Evolutionary conservation across 2,329 filamentous ascomycete species (phyloP).

Genomic region (Cadophora sp.): DNA sequence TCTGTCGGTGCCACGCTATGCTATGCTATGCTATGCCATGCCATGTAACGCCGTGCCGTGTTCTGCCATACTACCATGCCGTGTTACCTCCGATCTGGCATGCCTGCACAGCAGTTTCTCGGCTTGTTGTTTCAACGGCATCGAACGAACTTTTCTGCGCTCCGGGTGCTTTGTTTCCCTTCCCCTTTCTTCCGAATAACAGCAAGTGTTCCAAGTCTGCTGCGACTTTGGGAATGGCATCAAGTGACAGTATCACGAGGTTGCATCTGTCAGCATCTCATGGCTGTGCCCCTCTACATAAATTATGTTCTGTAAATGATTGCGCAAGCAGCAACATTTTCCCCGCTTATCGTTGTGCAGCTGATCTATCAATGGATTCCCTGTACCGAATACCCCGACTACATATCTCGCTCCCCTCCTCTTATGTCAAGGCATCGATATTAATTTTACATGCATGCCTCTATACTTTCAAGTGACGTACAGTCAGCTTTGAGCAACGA

Average conservation of each 20-base stretch:
- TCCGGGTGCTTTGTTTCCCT: not conserved
- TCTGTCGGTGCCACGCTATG: not conserved
- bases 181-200: not conserved
- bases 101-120: constrained; percentile 5
- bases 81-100: not conserved
- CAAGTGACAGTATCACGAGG: constrained; percentile 6
- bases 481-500: not conserved
- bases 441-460: constrained; percentile 1
- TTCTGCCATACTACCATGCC: not conserved
- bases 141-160: not conserved
- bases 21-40: not conserved
- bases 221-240: constrained; percentile 3
- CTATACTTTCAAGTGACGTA: constrained; percentile 7
- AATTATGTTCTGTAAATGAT: not conserved
- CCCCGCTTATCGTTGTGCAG: not conserved
- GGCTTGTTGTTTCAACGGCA: not conserved
- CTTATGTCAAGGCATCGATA: not conserved
- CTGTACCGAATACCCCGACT: constrained; percentile 1
- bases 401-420: not conserved
- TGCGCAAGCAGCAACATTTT: not conserved
- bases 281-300: not conserved
- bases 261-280: not conserved
- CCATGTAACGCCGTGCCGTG: not conserved
- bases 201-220: not conserved
- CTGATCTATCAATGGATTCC: not conserved